Conservation (phyloP, 768 basidiomycete genomes). For the Clitopilus hobsonii region DNA sequence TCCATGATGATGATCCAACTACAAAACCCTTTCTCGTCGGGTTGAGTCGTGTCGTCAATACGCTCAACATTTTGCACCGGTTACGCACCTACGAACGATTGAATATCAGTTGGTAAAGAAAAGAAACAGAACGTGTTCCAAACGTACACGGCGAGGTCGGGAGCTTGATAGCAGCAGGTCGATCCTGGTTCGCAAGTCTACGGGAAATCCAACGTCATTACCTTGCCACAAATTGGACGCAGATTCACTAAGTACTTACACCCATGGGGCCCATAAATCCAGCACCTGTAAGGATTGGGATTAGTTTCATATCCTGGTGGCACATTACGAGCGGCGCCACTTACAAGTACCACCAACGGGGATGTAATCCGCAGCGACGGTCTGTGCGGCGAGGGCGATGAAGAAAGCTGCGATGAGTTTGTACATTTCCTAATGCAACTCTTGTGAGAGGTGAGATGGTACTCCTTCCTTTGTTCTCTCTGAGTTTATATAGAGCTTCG, state of each 20-base stretch:
- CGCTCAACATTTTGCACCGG: background rate
- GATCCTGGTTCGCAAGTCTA: constrained; percentile 11
- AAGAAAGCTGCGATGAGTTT: constrained; percentile 2
- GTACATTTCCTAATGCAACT: background rate
- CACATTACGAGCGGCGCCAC: background rate
- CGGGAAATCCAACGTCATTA: background rate
- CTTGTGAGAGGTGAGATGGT: too few species aligned
- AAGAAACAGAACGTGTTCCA: background rate
- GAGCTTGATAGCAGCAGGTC: constrained; percentile 11
- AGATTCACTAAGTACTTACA: background rate
- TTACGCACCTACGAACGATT: background rate
- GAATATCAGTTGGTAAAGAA: background rate
- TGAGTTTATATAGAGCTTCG: background rate
- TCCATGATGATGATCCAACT: too few species aligned
- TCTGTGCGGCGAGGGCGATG: constrained; percentile 2
- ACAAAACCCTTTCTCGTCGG: too few species aligned
- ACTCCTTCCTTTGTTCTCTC: too few species aligned
- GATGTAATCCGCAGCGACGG: background rate
- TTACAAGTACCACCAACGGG: constrained; percentile 2
- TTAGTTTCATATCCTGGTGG: background rate
- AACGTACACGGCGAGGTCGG: constrained; percentile 12
- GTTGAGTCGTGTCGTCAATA: too few species aligned
- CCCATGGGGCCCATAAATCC: constrained; percentile 12
- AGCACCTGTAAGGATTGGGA: constrained; percentile 8
- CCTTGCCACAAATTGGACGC: background rate